phyloP scores from a whole-genome alignment of 257 asterid species.

The Solanum etuberosum region DNA sequence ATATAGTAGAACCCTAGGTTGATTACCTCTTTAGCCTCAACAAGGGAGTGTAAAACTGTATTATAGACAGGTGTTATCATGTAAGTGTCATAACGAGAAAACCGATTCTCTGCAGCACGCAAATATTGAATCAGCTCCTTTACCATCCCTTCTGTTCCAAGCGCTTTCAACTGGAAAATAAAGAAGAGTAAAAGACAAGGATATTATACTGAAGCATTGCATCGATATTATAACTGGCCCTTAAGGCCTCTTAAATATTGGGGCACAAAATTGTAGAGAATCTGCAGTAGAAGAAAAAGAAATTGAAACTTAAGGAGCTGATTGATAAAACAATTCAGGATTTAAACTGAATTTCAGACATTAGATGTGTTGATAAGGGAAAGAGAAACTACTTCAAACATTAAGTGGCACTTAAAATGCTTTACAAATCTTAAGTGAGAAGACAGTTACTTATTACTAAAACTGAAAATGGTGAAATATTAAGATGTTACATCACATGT shows the following conservation, averaged over 20 bases:
- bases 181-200: neutral
- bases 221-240: neutral
- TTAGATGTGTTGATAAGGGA: neutral
- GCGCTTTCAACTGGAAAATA: constrained; percentile 58
- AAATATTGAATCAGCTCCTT: constrained; percentile 46
- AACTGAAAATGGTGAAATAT: neutral
- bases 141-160: constrained; percentile 73
- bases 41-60: constrained; percentile 62
- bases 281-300: neutral
- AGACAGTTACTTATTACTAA: neutral
- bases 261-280: neutral
- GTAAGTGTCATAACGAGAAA: constrained; percentile 9
- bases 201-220: constrained; percentile 3
- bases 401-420: neutral
- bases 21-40: constrained; percentile 66
- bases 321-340: neutral
- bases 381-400: neutral
- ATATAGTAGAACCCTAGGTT: constrained; percentile 5
- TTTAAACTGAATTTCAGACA: neutral
- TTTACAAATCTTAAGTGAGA: neutral
- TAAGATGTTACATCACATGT: neutral
- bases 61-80: constrained; percentile 42
- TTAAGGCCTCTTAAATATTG: neutral
- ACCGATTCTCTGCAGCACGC: constrained; percentile 41
- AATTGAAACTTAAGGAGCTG: neutral